Evolutionary conservation across 2,329 filamentous ascomycete species (phyloP), one percentile per base, ranked within the genome.

Genomic region (Juglanconis sp.): DNA sequence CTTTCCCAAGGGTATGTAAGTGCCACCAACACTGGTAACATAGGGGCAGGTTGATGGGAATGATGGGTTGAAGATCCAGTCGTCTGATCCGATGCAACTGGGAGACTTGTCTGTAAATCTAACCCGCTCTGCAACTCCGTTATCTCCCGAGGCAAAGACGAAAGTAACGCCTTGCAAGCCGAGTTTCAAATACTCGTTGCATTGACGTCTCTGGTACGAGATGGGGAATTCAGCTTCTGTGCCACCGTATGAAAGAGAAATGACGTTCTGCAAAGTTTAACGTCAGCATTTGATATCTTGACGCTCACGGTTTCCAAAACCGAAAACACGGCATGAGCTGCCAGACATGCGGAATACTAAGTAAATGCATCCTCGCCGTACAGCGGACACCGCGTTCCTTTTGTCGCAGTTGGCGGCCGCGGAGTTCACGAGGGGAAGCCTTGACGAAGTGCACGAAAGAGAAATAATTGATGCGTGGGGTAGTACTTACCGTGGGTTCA

Each of bases 191-290:
- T 81, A 79, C 68, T 81, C 77, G 57, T 74, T 71, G 69, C 80
- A 81, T 67, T 80, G 78, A 15, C 77, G 74, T 64, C 79, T 74
- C 65, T 83, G 80, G 70, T 87, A 87, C 62, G 71, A 72, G 9
- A 76, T 71, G 0, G 84, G 82, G 24, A 86, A 73, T 17, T 80
- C 79, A 7, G 72, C 71, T 69, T 87, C 83, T 47, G 79, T 75
- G 42, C 79, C 79, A 54, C 82, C 82, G 67, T 85, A 85, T 4
- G 79, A 82, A 63, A 87, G 80, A 46, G 77, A 79, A 63, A 85
- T 77, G 10, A 85, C 82, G 64, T 84, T 83, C 34, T 36, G n/a
- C 1, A 17, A 40, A 11, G 9, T 15, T 17, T 1, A 15, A 3
- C 35, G 6, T 52, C 30, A 52, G 49, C 44, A 3, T 30, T 24